Base-by-base conservation (phyloP, 192 early-diverging fungal genomes). In the Coemansia sp. region DNA sequence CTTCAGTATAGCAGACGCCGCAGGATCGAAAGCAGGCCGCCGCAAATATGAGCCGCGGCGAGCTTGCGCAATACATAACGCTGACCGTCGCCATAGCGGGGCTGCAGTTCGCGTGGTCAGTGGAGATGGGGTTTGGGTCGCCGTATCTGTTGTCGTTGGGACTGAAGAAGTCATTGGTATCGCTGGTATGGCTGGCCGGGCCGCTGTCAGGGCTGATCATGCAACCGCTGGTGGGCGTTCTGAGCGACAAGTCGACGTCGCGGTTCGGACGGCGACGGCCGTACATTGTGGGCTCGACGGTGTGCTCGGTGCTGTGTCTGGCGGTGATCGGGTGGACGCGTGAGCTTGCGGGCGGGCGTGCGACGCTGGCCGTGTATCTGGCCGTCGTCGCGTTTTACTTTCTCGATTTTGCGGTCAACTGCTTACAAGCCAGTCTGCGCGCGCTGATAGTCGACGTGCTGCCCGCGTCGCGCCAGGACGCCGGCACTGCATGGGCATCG, bases 371-470 rank as follows among this genome's bases (percentile, higher is more conserved):
- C 1, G 84, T 91, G 29, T 62, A 77, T 27, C 67, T 88, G 22
- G 92, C 91, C 17, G 90, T 97, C 4, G 11, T 80, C 7, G 84
- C 84, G 8, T 95, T 97, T 58, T 97, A 94, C 55, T 67, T 84
- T n/a, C 62, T 98, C 17, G 95, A 98, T 68, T 96, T 98, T 75
- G 84, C 91, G 0, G 80, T 98, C 52, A 98, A 98, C 64, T 85
- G 85, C 7, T 86, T 94, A 8, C 87, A 90, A 60, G 91, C 93
- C 5, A 79, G 81, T 22, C 84, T 84, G 50, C 86, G 95, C 8
- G 87, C 91, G 11, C 70, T 98, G 14, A 87, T 95, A 27, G 82
- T 96, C 20, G 95, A 98, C 60, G 81, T 85, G 27, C 79, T 85
- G 17, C 87, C 92, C 0, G 64, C 85, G 14, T 65, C 82, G 46